Percentiles rank a stretch among this genome's conserved stretches.
phyloP scores from a whole-genome alignment of 1,139 yeast genomes.

The Candida sojae region DNA sequence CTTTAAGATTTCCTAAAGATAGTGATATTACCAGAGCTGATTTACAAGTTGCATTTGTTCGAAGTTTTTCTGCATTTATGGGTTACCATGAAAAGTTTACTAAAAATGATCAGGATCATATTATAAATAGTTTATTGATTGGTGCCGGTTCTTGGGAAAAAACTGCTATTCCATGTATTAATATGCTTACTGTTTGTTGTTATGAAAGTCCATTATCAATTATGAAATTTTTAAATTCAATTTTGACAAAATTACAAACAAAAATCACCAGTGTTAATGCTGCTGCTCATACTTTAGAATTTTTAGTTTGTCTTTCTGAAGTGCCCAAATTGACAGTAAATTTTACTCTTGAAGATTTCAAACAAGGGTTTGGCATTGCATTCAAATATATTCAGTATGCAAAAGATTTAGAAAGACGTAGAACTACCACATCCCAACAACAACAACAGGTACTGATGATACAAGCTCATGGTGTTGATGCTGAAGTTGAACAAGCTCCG shows the following conservation, averaged over 20 bases:
- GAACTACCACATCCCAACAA: constrained; percentile 1
- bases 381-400: constrained; percentile 78
- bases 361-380: constrained; percentile 80
- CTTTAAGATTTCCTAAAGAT: constrained; percentile 39
- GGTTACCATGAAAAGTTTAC: constrained; percentile 64
- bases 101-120: constrained; percentile 66
- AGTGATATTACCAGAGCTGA: constrained; percentile 54
- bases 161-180: constrained; percentile 77
- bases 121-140: constrained; percentile 62
- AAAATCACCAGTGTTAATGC: constrained; percentile 71
- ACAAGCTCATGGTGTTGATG: constrained; percentile 45
- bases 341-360: constrained; percentile 75
- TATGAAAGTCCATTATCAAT: constrained; percentile 77
- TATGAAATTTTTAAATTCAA: constrained; percentile 65
- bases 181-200: constrained; percentile 74
- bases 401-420: constrained; percentile 45
- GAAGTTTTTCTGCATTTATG: constrained; percentile 65
- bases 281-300: constrained; percentile 75
- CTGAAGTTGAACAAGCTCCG: constrained; percentile 44
- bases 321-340: constrained; percentile 70
- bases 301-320: constrained; percentile 64
- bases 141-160: constrained; percentile 78
- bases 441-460: constrained; percentile 9
- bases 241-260: constrained; percentile 70
- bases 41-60: constrained; percentile 64